Evolutionary conservation across 2,329 filamentous ascomycete genomes (phyloP).

Genomic region (Fusarium keratoplasticum): DNA sequence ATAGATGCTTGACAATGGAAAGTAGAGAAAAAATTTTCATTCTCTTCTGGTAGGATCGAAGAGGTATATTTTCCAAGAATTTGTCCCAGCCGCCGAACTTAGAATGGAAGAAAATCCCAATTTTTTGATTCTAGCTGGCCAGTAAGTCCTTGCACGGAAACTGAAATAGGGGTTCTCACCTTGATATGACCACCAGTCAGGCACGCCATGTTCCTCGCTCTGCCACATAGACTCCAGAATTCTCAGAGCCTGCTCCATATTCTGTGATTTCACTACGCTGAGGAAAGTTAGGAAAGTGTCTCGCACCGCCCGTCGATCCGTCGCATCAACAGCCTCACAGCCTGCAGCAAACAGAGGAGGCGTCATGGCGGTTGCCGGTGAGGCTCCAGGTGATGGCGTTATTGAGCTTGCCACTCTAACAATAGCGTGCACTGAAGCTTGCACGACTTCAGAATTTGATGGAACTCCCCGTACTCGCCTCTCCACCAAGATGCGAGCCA

Average conservation of each 20-base stretch:
- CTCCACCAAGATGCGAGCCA: neutral
- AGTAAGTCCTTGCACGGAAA: neutral
- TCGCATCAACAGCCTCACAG: neutral
- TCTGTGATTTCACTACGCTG: neutral
- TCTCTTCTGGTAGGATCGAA: too few relatives aligned
- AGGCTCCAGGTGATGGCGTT: neutral
- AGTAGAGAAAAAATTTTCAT: neutral
- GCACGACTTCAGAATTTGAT: neutral
- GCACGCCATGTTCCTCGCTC: neutral
- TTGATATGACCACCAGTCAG: neutral
- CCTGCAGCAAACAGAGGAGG: neutral
- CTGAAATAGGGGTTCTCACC: neutral
- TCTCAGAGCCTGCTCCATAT: neutral
- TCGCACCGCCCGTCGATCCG: neutral
- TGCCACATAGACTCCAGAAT: neutral
- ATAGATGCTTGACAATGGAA: neutral
- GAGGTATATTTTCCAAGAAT: too few relatives aligned
- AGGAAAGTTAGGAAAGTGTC: neutral
- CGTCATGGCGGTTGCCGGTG: neutral
- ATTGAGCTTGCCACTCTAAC: neutral
- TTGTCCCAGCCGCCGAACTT: neutral
- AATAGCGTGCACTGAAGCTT: neutral
- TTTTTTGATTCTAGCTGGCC: neutral
- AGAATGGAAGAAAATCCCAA: neutral
- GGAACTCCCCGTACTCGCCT: neutral